Conservation (phyloP, 2,329 filamentous ascomycete species). For the Cladophialophora bantiana region DNA sequence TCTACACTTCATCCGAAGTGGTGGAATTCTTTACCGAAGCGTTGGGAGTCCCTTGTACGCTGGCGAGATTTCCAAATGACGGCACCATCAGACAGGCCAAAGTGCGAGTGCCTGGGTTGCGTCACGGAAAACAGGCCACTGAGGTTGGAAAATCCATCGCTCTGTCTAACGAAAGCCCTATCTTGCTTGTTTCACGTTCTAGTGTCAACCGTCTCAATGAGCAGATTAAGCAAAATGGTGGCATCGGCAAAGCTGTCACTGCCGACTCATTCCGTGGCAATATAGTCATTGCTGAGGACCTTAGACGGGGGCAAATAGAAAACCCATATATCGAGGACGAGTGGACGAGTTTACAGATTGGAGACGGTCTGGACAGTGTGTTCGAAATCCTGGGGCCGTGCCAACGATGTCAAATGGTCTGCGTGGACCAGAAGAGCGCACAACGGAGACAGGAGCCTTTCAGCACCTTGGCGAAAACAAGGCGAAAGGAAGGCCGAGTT, state of each 20-base stretch:
- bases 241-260: slow-evolving; percentile 62
- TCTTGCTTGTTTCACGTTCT: slow-evolving; percentile 79
- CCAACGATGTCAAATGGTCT: slow-evolving; percentile 93
- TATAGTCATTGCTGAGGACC: slow-evolving; percentile 70
- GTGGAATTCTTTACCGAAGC: slow-evolving; percentile 78
- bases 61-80: slow-evolving; percentile 80
- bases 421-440: slow-evolving; percentile 84
- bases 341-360: slow-evolving; percentile 75
- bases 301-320: slow-evolving; percentile 51
- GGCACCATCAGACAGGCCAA: slow-evolving; percentile 35
- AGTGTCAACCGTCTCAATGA: slow-evolving; percentile 81
- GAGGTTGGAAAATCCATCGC: slow-evolving; percentile 66
- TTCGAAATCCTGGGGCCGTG: slow-evolving; percentile 78
- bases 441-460: slow-evolving; percentile 84
- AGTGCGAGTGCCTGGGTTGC: slow-evolving; percentile 59
- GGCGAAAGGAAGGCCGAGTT: slow-evolving; percentile 81
- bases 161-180: slow-evolving; percentile 91
- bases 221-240: slow-evolving; percentile 65
- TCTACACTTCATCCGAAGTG: slow-evolving; percentile 71
- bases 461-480: slow-evolving; percentile 83
- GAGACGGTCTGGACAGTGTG: slow-evolving; percentile 43
- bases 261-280: slow-evolving; percentile 87
- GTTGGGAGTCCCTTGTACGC: slow-evolving; percentile 78
- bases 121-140: slow-evolving; percentile 61
- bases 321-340: slow-evolving; percentile 79